Percentiles rank a stretch among this genome's conserved stretches.
Conservation (phyloP, 371 early-diverging fungal genomes). For the Basidiobolus meristosporus region DNA sequence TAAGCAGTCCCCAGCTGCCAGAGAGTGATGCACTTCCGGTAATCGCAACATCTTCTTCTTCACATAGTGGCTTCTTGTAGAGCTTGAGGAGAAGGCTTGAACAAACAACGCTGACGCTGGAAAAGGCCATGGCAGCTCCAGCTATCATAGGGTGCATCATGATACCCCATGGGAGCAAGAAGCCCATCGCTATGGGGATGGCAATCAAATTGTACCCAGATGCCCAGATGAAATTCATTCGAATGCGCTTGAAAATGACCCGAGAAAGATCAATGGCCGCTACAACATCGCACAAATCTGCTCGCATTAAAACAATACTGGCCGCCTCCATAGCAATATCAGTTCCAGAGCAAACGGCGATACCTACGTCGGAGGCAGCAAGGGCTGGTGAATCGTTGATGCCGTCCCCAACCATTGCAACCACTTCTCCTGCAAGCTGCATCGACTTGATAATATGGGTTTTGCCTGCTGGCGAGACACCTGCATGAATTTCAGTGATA, state of each 20-base stretch:
- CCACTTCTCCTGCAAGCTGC: conserved; percentile 22
- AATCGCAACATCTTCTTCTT: conserved; percentile 5
- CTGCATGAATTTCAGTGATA: conserved; percentile 70
- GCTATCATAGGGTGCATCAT: conserved; percentile 81
- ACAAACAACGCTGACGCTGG: conserved; percentile 79
- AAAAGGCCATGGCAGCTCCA: conserved; percentile 85
- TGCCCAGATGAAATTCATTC: conserved; percentile 77
- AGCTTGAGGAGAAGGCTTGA: conserved; percentile 66
- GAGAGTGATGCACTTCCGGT: too few relatives aligned
- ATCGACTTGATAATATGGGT: conserved; percentile 43
- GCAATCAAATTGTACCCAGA: conserved; percentile 72
- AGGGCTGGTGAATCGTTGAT: conserved; percentile 96
- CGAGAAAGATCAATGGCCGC: conserved; percentile 66
- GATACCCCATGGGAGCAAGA: conserved; percentile 65
- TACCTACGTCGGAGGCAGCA: conserved; percentile 84
- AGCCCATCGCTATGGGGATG: conserved; percentile 89
- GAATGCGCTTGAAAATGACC: conserved; percentile 66
- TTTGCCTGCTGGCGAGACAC: conserved; percentile 80
- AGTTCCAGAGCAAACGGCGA: conserved; percentile 82
- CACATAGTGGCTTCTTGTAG: conserved; percentile 29
- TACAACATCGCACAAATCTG: conserved; percentile 68
- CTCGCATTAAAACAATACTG: conserved; percentile 63
- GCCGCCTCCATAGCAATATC: conserved; percentile 94
- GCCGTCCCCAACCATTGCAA: conserved; percentile 98
- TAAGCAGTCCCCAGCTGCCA: too few relatives aligned